These are phyloP conservation scores for Acanthamoeba sp. DNA, from an alignment of 208 protist genomes.

Conservation along the genomic window DNA sequence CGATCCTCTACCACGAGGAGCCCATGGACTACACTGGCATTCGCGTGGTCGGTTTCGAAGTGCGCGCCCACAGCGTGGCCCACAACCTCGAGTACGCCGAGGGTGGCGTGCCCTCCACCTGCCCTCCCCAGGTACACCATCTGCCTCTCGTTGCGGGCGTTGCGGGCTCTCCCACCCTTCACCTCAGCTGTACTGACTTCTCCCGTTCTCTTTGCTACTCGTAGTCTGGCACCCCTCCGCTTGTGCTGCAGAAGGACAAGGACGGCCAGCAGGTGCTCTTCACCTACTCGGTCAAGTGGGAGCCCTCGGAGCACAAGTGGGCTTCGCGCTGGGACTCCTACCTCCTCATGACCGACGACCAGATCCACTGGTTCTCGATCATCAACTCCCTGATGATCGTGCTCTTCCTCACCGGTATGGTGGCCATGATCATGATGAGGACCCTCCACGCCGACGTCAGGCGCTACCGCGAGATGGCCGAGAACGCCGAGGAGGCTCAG, in stretches of 20 bases:
- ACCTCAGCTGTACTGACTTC: background rate
- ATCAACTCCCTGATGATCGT: slow-evolving; percentile 96
- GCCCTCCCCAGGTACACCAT: background rate
- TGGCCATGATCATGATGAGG: slow-evolving; percentile 96
- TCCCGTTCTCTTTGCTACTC: background rate
- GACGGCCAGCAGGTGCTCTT: slow-evolving; percentile 76
- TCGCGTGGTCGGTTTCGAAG: slow-evolving; percentile 89
- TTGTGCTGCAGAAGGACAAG: background rate
- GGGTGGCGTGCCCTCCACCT: background rate
- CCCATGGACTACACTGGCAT: background rate
- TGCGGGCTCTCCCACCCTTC: background rate
- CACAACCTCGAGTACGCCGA: background rate
- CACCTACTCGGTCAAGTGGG: slow-evolving; percentile 84
- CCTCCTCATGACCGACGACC: slow-evolving; percentile 91
- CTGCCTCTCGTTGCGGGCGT: background rate
- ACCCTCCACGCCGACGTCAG: slow-evolving; percentile 95
- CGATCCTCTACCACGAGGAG: slow-evolving; percentile 78
- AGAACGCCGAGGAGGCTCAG: slow-evolving; percentile 83
- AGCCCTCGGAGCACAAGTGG: slow-evolving; percentile 88
- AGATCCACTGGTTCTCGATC: slow-evolving; percentile 97
- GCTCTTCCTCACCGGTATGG: slow-evolving; percentile 95
- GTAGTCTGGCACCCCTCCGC: background rate
- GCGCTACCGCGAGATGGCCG: slow-evolving; percentile 92
- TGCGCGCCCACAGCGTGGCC: slow-evolving; percentile 79
- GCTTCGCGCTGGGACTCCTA: slow-evolving; percentile 98